Base-by-base conservation (phyloP, 1,284 basidiomycete species). In the Ceratobasidium sp. region DNA sequence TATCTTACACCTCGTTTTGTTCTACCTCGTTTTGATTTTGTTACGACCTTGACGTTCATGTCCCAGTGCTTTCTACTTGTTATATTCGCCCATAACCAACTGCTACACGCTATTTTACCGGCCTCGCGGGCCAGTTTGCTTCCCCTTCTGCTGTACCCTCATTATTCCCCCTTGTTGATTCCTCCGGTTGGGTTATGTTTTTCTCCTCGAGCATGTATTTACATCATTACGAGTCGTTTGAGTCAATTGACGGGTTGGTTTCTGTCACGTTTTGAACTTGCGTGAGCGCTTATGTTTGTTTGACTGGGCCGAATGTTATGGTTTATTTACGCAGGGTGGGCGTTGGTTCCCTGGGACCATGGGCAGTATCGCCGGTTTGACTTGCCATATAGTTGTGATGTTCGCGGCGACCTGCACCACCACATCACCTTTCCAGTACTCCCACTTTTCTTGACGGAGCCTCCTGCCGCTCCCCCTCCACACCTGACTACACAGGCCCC, bases 51-150 rank as follows among this genome's bases (percentile, higher is more conserved):
- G 53, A 56, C 29, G 53, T 56, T 56, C 14, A 58, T n/a, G 29
- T 58, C 16, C 29, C 39, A 6, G 24, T 19, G 9, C 43, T 46
- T 46, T 16, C 22, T 41, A 62, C 39, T 59, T n/a, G 59, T n/a
- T 62, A 62, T 62, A n/a, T 43, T 61, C 59, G 43, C 27, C n/a
- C 27, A n/a, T 53, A 53, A 53, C 39, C 31, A 16, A 43, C 22
- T 7, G 37, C 59, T 62, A 62, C 59, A 62, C 39, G 41, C 54
- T 62, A 62, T 29, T 62, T 62, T 62, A 62, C 43, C 59, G n/a
- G 54, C 29, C 54, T 37, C 1, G 54, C 54, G 31, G 29, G 54
- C 54, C 54, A 37, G 34, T 46, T 62, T 9, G 6, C 31, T n/a
- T 39, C 29, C 29, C 37, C 22, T 53, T 53, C 43, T 41, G 16